phyloP scores from a whole-genome alignment of 225 moss, liverwort and hornwort genomes.

The Anthoceros angustus region DNA sequence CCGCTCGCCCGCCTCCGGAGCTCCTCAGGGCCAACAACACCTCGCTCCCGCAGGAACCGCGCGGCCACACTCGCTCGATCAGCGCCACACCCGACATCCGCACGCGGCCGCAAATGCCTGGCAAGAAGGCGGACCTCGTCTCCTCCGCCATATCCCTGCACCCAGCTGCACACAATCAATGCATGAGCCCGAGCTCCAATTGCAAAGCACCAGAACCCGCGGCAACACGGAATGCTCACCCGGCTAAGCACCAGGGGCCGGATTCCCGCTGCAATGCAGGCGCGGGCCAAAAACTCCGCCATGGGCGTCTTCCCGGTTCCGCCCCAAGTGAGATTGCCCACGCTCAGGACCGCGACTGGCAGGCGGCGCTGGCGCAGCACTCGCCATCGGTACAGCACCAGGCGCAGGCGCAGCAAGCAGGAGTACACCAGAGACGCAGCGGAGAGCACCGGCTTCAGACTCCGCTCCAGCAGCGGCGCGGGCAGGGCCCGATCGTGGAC shows the following conservation, averaged over 20 bases:
- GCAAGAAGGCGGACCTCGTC: constrained; percentile 80
- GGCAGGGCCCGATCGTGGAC: constrained; percentile 8
- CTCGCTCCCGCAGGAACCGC: constrained; percentile 31
- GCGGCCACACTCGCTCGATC: constrained; percentile 49
- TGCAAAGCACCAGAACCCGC: background rate
- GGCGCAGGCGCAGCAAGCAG: constrained; percentile 20
- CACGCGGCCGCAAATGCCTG: constrained; percentile 44
- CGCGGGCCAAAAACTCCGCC: constrained; percentile 74
- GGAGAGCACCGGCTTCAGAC: constrained; percentile 26
- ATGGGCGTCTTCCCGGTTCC: constrained; percentile 97
- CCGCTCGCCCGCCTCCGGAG: constrained; percentile 10
- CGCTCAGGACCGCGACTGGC: constrained; percentile 67
- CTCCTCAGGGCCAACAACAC: constrained; percentile 11
- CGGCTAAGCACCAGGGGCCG: constrained; percentile 81
- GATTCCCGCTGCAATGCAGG: constrained; percentile 43
- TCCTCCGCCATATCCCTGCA: constrained; percentile 85
- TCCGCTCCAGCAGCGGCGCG: constrained; percentile 23
- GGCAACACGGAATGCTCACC: constrained; percentile 23
- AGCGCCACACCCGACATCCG: constrained; percentile 58
- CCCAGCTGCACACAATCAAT: background rate
- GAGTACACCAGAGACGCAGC: constrained; percentile 20
- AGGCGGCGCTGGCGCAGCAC: constrained; percentile 48
- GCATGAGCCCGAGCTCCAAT: background rate
- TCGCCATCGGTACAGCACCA: constrained; percentile 25
- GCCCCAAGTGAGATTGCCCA: constrained; percentile 94